Conservation (phyloP, 805 yeast genomes). For the Saccharomyces cerevisiae region DNA sequence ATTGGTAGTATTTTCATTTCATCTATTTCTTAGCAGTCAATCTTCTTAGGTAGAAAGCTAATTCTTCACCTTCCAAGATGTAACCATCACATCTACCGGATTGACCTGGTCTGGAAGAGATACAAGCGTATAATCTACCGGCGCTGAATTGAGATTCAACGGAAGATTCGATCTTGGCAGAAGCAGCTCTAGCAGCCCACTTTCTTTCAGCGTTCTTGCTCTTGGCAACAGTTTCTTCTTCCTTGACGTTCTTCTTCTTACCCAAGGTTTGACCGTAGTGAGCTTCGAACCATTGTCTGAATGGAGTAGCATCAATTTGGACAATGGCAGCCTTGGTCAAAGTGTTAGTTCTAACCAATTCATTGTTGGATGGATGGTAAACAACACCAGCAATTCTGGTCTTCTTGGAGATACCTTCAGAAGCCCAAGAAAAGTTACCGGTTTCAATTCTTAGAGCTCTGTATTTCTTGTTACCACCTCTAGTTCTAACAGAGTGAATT, state of each 20-base stretch:
- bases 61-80: constrained; percentile 99
- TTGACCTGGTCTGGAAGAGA: constrained; percentile 99
- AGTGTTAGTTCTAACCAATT: constrained; percentile 99
- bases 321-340: constrained; percentile 98
- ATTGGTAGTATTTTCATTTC: neutral
- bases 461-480: constrained; percentile 99
- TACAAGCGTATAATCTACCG: constrained; percentile 97
- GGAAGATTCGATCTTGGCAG: constrained; percentile 79
- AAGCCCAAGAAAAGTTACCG: constrained; percentile 99
- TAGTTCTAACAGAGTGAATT: constrained; percentile 97
- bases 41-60: constrained; percentile 99
- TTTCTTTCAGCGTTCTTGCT: constrained; percentile 82
- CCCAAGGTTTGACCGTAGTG: constrained; percentile 94
- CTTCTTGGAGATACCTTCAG: constrained; percentile 97
- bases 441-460: constrained; percentile 99
- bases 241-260: constrained; percentile 57
- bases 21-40: constrained; percentile 95
- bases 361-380: constrained; percentile 99
- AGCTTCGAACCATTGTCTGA: constrained; percentile 98
- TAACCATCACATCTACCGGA: constrained; percentile 99
- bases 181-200: constrained; percentile 84
- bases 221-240: constrained; percentile 50
- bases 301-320: constrained; percentile 99
- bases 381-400: constrained; percentile 97
- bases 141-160: constrained; percentile 96